These are phyloP conservation scores for Mallotus nudiflorus DNA, from an alignment of 345 rosid species.

Conservation along the genomic window DNA sequence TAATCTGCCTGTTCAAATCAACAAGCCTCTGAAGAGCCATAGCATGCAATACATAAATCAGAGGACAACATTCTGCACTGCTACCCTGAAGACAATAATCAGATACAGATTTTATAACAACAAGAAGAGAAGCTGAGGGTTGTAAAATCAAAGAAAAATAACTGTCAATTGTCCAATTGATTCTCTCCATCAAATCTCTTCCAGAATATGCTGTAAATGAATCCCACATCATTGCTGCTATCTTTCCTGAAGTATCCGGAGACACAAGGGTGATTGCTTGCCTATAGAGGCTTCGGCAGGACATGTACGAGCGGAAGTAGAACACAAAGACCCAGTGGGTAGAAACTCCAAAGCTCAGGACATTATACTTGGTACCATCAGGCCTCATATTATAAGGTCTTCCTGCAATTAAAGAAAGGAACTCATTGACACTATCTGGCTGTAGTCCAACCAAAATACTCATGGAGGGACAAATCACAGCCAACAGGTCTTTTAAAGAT, in stretches of 20 bases:
- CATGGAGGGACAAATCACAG: constrained; percentile 53
- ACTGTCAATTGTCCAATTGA: constrained; percentile 58
- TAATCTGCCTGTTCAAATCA: constrained; percentile 79
- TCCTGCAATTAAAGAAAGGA: constrained; percentile 54
- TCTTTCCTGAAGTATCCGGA: constrained; percentile 50
- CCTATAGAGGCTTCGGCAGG: constrained; percentile 67
- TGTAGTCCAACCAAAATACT: constrained; percentile 50
- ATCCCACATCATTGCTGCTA: constrained; percentile 55
- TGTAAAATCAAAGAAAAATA: constrained; percentile 75
- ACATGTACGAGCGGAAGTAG: constrained; percentile 68
- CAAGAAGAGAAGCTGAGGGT: constrained; percentile 65
- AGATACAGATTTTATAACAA: constrained; percentile 53
- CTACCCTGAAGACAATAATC: constrained; percentile 43
- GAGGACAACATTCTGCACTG: constrained; percentile 46
- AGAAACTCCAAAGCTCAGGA: constrained; percentile 35
- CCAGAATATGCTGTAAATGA: constrained; percentile 52
- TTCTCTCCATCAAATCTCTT: constrained; percentile 61
- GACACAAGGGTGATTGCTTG: constrained; percentile 70
- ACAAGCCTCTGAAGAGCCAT: constrained; percentile 80
- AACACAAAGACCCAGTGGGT: constrained; percentile 59
- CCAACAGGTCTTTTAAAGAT: constrained; percentile 56
- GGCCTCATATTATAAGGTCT: constrained; percentile 26
- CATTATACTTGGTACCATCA: constrained; percentile 26
- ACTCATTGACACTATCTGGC: constrained; percentile 44
- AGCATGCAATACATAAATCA: constrained; percentile 55